phyloP scores from a whole-genome alignment of 495 filamentous ascomycete species.

The Talaromyces wortmannii region DNA sequence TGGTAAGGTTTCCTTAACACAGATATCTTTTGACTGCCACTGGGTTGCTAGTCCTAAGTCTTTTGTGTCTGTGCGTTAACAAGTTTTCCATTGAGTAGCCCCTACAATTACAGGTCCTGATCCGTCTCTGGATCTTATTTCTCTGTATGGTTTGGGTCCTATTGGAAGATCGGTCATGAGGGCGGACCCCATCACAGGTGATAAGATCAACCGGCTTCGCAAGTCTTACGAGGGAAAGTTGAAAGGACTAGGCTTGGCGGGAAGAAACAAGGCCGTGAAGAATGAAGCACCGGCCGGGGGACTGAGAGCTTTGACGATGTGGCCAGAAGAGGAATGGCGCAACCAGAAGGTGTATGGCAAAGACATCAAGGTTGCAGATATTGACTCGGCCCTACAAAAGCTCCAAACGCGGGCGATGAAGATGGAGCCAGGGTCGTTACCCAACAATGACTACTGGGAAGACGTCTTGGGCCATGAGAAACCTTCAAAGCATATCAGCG shows the following conservation, averaged over 20 bases:
- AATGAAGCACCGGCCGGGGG: conserved; percentile 35
- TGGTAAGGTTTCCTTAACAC: conserved; percentile 38
- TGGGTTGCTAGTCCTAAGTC: conserved; percentile 18
- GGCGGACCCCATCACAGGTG: conserved; percentile 55
- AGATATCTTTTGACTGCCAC: conserved; percentile 17
- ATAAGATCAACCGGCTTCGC: conserved; percentile 66
- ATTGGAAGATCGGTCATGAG: conserved; percentile 60
- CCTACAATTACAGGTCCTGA: conserved; percentile 46
- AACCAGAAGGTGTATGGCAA: conserved; percentile 57
- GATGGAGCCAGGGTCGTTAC: conserved; percentile 47
- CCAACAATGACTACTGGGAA: conserved; percentile 52
- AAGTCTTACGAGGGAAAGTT: conserved; percentile 71
- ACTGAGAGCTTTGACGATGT: conserved; percentile 37
- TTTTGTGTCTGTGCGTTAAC: conserved; percentile 36
- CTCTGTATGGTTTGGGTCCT: conserved; percentile 51
- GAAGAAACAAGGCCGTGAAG: conserved; percentile 54
- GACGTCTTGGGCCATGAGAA: conserved; percentile 54
- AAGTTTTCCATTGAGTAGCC: conserved; percentile 27
- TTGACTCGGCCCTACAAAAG: conserved; percentile 35
- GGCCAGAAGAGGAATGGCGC: conserved; percentile 63
- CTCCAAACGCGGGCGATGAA: conserved; percentile 48
- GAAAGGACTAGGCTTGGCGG: conserved; percentile 53
- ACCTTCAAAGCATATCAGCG: conserved; percentile 25
- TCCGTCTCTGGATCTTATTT: conserved; percentile 55
- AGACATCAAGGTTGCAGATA: conserved; percentile 39